phyloP scores from a whole-genome alignment of 1,139 yeast species.

The Candida pseudocylindracea region DNA sequence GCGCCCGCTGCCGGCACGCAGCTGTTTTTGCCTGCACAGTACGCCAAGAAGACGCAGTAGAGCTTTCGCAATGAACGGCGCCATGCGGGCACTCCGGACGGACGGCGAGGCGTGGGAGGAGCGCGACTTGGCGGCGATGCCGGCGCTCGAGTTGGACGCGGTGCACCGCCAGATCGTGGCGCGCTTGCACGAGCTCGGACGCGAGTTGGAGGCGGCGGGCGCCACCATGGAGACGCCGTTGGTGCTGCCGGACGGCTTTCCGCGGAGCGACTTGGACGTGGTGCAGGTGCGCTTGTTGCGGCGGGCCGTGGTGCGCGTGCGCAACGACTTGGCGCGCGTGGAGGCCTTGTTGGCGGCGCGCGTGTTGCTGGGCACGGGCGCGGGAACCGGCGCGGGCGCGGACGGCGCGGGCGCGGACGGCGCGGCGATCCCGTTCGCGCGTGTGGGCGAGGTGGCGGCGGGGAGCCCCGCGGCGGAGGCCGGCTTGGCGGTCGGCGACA shows the following conservation, averaged over 20 bases:
- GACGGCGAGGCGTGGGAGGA: background rate
- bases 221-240: background rate
- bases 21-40: too few species aligned
- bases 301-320: slow-evolving; percentile 37
- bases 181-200: background rate
- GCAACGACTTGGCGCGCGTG: slow-evolving; percentile 42
- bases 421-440: slow-evolving; percentile 47
- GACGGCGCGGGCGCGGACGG: background rate
- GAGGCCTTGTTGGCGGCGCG: slow-evolving; percentile 23
- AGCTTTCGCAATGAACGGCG: too few species aligned
- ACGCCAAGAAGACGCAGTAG: too few species aligned
- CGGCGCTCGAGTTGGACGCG: background rate
- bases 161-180: background rate
- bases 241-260: slow-evolving; percentile 43
- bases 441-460: slow-evolving; percentile 20
- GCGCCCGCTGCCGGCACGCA: too few species aligned
- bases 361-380: slow-evolving; percentile 19
- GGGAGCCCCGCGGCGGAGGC: slow-evolving; percentile 26
- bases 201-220: background rate
- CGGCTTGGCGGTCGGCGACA: slow-evolving; percentile 22
- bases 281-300: slow-evolving; percentile 40
- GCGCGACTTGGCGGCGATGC: background rate
- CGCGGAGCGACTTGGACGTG: slow-evolving; percentile 68
- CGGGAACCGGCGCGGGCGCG: slow-evolving; percentile 2
- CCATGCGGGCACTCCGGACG: too few species aligned